Conservation (phyloP, 1,284 basidiomycete genomes). For the Phlebopus sp. region DNA sequence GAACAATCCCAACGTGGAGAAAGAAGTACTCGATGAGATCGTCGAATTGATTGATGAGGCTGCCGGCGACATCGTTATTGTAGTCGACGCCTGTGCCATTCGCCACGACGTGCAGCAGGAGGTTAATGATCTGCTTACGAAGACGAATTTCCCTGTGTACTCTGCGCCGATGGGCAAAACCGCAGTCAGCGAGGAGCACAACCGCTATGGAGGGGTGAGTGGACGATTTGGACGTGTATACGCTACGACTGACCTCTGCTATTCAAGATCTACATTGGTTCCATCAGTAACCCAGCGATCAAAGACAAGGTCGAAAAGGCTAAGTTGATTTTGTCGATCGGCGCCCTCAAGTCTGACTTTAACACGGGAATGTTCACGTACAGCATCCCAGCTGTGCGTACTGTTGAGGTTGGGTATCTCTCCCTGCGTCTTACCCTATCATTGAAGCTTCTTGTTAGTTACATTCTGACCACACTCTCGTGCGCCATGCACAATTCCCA, state of each 20-base stretch:
- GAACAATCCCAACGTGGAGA: constrained; percentile 62
- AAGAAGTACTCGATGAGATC: constrained; percentile 76
- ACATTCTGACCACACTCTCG: constrained; percentile 77
- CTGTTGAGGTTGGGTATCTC: constrained; percentile 53
- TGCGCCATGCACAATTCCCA: constrained; percentile 62
- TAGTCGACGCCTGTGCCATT: constrained; percentile 87
- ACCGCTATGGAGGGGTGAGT: constrained; percentile 86
- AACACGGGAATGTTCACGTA: constrained; percentile 87
- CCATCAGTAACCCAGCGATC: constrained; percentile 69
- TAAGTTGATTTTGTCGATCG: constrained; percentile 83
- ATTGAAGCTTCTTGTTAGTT: constrained; percentile 45
- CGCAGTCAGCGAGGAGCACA: constrained; percentile 73
- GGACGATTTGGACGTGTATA: neutral
- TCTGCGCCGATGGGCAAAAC: constrained; percentile 90
- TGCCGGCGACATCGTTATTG: constrained; percentile 66
- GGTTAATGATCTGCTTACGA: constrained; percentile 65
- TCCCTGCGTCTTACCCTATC: neutral
- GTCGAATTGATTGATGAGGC: constrained; percentile 61
- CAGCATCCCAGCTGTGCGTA: constrained; percentile 56
- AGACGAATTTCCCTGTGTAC: constrained; percentile 77
- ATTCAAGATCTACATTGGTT: constrained; percentile 75
- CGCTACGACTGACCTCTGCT: constrained; percentile 4
- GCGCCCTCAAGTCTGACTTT: constrained; percentile 83
- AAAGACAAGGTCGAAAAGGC: constrained; percentile 78
- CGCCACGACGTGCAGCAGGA: constrained; percentile 76